A percentile compares a stretch with the other conserved stretches of the same genome.
These are phyloP conservation scores for Dovyalis caffra DNA, from an alignment of 345 rosid species.

Conservation along the genomic window DNA sequence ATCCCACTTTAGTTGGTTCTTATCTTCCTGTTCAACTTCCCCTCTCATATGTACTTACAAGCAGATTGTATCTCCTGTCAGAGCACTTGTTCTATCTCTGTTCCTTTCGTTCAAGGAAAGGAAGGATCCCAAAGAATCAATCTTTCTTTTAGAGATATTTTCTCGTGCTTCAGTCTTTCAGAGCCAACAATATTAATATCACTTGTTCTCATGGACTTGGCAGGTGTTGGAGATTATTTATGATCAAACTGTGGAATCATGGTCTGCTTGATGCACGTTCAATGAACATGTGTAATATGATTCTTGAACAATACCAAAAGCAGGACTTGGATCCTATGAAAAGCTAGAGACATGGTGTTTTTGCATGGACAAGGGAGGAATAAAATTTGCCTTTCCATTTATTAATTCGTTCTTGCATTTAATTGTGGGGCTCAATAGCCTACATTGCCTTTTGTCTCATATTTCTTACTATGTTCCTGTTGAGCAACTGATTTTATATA, in stretches of 20 bases:
- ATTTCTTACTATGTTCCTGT: not conserved
- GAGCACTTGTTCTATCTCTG: no score
- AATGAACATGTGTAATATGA: conserved; percentile 61
- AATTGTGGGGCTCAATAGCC: not conserved
- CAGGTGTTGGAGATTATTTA: conserved; percentile 84
- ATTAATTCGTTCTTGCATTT: not conserved
- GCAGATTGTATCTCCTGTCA: not conserved
- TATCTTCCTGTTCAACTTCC: not conserved
- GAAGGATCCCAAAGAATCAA: no score
- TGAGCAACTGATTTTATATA: not conserved
- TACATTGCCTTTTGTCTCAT: not conserved
- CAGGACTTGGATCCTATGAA: conserved; percentile 33
- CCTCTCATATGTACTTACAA: not conserved
- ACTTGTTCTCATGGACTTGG: not conserved
- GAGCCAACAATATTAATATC: not conserved
- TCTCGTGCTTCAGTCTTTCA: not conserved
- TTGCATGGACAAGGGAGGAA: not conserved
- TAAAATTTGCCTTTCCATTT: not conserved
- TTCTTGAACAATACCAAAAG: conserved; percentile 47
- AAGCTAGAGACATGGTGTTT: conserved; percentile 22
- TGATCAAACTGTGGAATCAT: conserved; percentile 77
- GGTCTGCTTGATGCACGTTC: conserved; percentile 71
- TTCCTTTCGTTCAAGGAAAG: no score
- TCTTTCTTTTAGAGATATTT: no score
- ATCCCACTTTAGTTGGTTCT: not conserved